Evolutionary conservation across 2,329 filamentous ascomycete species (phyloP).

Genomic region (Paecilomyces niveus): DNA sequence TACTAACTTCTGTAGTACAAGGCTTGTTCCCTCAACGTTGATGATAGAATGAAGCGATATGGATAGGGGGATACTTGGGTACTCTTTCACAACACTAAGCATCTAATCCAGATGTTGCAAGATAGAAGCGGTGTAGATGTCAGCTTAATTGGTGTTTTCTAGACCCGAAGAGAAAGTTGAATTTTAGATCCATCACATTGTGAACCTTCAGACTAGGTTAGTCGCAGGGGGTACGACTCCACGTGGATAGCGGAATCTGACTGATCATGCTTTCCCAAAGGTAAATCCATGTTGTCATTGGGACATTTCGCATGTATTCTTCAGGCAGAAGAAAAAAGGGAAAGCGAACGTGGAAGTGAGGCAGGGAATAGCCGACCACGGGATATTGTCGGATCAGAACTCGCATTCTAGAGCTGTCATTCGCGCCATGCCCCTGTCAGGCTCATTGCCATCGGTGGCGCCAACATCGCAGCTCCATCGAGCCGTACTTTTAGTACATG

Average conservation of each 20-base stretch:
- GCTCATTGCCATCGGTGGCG: background rate
- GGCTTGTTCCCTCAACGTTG: background rate
- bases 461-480: background rate
- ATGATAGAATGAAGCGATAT: background rate
- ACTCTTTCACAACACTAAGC: background rate
- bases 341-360: background rate
- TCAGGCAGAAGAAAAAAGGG: background rate
- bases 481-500: background rate
- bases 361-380: background rate
- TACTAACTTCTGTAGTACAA: background rate
- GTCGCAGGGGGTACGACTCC: background rate
- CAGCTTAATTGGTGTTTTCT: background rate
- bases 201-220: background rate
- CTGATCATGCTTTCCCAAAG: background rate
- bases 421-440: background rate
- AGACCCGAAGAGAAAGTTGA: background rate
- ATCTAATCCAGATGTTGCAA: background rate
- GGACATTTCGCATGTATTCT: background rate
- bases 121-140: background rate
- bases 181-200: background rate
- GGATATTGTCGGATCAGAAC: background rate
- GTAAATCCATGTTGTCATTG: background rate
- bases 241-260: background rate
- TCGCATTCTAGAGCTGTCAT: background rate
- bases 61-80: background rate